phyloP scores from a whole-genome alignment of 1,284 basidiomycete species.

The Malassezia furfur region DNA sequence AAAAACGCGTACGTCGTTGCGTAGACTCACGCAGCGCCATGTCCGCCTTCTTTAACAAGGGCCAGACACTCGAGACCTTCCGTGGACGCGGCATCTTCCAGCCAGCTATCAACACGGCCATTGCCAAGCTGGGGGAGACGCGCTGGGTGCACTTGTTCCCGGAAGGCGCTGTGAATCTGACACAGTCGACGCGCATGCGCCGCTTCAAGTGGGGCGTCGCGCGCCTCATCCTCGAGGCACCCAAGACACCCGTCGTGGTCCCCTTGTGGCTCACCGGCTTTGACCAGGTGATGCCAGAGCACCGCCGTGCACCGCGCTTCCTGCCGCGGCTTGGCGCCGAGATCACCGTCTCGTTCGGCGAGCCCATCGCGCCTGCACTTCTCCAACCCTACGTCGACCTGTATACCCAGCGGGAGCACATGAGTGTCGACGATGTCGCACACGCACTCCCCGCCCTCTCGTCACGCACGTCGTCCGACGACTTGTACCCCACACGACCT shows the following conservation, averaged over 20 bases:
- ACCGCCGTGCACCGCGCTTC: constrained; percentile 29
- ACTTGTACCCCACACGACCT: constrained; percentile 1
- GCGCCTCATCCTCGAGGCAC: constrained; percentile 50
- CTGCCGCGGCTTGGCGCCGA: constrained; percentile 32
- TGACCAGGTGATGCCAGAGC: constrained; percentile 44
- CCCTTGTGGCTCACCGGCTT: constrained; percentile 78
- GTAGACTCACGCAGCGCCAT: constrained; percentile 36
- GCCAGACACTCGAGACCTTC: constrained; percentile 88
- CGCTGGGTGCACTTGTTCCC: constrained; percentile 91
- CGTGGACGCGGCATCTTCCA: constrained; percentile 84
- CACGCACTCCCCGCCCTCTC: neutral
- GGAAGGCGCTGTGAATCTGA: constrained; percentile 76
- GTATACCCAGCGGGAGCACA: neutral
- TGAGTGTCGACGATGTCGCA: neutral
- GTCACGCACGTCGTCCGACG: neutral
- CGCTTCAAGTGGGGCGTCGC: constrained; percentile 95
- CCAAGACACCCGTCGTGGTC: constrained; percentile 61
- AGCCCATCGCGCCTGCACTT: constrained; percentile 19
- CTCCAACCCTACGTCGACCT: neutral
- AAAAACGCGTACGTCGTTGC: constrained; percentile 58
- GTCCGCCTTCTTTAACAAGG: constrained; percentile 68
- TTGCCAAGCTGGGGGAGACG: constrained; percentile 67
- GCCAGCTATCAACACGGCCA: constrained; percentile 69
- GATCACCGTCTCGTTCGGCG: constrained; percentile 35
- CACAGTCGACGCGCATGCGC: constrained; percentile 56